Evolutionary conservation across 2,329 filamentous ascomycete genomes (phyloP).

Genomic region (Aspergillus fructus): DNA sequence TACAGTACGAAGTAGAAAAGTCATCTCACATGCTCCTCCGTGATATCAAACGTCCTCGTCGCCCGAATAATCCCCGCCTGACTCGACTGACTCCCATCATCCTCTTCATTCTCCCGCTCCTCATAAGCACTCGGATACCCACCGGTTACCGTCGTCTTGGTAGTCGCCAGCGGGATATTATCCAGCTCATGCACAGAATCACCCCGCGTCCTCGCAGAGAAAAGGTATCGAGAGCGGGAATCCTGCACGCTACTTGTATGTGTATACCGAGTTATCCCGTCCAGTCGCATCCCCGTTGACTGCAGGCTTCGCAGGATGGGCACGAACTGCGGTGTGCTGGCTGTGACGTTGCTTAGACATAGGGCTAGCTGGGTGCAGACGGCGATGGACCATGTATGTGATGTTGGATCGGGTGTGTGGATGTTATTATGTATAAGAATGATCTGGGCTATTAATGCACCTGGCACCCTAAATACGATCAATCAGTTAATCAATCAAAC

Average conservation of each 20-base stretch:
- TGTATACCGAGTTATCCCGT: not conserved
- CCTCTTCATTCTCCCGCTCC: not conserved
- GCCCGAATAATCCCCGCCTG: constrained; percentile 19
- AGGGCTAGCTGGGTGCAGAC: constrained; percentile 20
- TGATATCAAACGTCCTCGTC: constrained; percentile 16
- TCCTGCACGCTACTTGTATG: not conserved
- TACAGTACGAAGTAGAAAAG: no score
- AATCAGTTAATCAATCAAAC: no score
- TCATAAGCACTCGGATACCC: not conserved
- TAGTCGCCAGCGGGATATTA: not conserved
- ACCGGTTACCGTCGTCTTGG: not conserved
- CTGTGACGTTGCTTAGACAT: constrained; percentile 26
- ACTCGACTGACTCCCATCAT: constrained; percentile 20
- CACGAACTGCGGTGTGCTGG: constrained; percentile 23
- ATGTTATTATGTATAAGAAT: not conserved
- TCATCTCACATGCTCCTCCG: constrained; percentile 3
- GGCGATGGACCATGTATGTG: constrained; percentile 19
- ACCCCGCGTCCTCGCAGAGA: not conserved
- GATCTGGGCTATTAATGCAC: not conserved
- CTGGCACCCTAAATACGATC: not conserved
- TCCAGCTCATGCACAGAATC: not conserved
- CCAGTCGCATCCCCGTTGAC: not conserved
- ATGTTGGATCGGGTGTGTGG: constrained; percentile 17
- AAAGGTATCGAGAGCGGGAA: not conserved
- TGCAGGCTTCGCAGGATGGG: constrained; percentile 17